Percentiles rank a stretch among this genome's conserved stretches.
These are phyloP conservation scores for Leptographium lundbergii DNA, from an alignment of 2,329 filamentous ascomycete species.

Conservation along the genomic window DNA sequence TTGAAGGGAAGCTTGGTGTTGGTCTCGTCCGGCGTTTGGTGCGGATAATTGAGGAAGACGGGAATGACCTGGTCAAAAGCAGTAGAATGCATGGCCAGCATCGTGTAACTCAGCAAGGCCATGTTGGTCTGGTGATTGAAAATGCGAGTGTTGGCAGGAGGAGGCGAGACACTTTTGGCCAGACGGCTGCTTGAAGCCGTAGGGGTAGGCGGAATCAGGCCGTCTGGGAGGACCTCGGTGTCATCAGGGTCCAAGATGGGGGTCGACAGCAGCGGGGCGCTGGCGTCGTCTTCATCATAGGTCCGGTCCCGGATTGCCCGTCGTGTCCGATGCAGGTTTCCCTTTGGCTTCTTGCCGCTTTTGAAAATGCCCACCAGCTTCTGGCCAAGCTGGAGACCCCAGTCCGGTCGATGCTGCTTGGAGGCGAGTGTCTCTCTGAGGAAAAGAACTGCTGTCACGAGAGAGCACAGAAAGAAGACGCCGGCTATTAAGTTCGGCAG, in stretches of 20 bases:
- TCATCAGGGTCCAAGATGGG: conserved; percentile 15
- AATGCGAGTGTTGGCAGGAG: conserved; percentile 10
- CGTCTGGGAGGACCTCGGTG: conserved; percentile 1
- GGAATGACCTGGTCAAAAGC: conserved; percentile 81
- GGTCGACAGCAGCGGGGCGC: conserved; percentile 37
- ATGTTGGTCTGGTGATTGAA: conserved; percentile 19
- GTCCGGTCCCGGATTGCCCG: conserved; percentile 27
- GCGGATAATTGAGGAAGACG: conserved; percentile 73
- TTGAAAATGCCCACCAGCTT: conserved; percentile 36
- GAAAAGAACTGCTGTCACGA: conserved; percentile 63
- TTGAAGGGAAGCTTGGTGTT: conserved; percentile 60
- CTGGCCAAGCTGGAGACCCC: conserved; percentile 61
- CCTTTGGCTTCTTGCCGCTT: conserved; percentile 4
- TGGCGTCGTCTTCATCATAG: conserved; percentile 43
- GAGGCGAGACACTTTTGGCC: not conserved
- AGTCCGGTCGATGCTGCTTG: conserved; percentile 56
- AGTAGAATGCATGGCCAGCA: conserved; percentile 70
- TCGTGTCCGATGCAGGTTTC: not conserved
- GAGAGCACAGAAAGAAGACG: conserved; percentile 64
- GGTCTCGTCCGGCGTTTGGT: conserved; percentile 37
- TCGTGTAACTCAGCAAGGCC: conserved; percentile 57
- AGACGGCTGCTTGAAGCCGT: not conserved
- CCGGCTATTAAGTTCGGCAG: conserved; percentile 74
- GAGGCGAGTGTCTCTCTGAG: conserved; percentile 73
- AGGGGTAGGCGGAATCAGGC: not conserved